Evolutionary conservation across 441 rosid genomes (phyloP), one percentile per base, ranked within the genome.

Genomic region (Heliophila coronopifolia): DNA sequence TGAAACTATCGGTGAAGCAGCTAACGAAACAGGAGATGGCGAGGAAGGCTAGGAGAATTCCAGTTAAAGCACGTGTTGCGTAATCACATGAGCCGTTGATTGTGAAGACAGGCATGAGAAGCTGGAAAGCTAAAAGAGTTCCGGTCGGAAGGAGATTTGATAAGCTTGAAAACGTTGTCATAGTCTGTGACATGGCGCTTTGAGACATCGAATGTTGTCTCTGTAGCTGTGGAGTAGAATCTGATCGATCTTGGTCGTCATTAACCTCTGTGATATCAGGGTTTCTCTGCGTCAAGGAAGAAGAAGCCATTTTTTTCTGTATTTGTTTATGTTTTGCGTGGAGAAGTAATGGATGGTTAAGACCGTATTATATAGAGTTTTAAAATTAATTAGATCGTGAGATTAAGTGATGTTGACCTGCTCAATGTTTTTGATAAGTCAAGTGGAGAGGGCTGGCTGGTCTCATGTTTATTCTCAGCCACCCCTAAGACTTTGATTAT

Each of bases 131-230:
- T 25, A 78, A 39, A 1, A 81, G 71, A 3, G 89, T 78, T 15
- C 89, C 85, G 6, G 89, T 81, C 0, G 89, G 85, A 31, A 81
- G 85, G 50, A 81, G 83, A 60, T 81, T 76, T 6, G 89, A 76
- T 7, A 81, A 66, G 69, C 74, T 76, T 3, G 89, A 85, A 19
- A 72, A 78, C 63, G 70, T 67, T 0, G 75, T 73, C 4, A 81
- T 67, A 13, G 84, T 76, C 51, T 78, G 88, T 17, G 84, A 66
- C 39, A 78, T 28, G 13, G 81, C 81, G 1, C 56, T 36, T 6
- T 65, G 83, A 2, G 84, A 56, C 7, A 46, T 26, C 7, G 83
- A 74, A 1, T 58, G 37, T 3, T 66, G 73, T 28, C 56, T 55
- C 42, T 4, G 18, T 17, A 58, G 64, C 42, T 61, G 9, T 25